A percentile compares a stretch with the other conserved stretches of the same genome.
phyloP scores from a whole-genome alignment of 2,329 filamentous ascomycete genomes.

The Stenocarpella maydis region DNA sequence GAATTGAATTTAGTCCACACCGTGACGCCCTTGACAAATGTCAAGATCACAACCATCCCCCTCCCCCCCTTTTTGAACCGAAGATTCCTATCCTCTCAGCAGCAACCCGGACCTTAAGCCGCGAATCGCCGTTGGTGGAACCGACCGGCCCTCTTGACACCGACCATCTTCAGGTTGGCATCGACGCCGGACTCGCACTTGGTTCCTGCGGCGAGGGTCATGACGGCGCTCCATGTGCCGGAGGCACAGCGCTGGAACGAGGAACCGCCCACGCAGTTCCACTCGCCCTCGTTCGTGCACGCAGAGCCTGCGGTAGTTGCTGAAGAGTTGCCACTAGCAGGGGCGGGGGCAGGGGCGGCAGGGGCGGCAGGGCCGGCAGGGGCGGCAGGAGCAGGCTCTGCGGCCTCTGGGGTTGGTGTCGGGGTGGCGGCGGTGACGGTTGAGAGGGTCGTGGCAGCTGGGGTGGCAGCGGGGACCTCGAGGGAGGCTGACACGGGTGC shows the following conservation, averaged over 20 bases:
- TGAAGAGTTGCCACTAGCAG: not conserved
- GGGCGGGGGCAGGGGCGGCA: conserved; percentile 37
- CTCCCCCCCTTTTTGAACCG: not conserved
- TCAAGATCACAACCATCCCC: conserved; percentile 3
- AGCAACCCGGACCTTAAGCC: not conserved
- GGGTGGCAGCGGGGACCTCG: conserved; percentile 27
- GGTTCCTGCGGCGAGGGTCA: conserved; percentile 62
- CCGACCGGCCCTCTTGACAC: not conserved
- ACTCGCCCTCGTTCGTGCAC: conserved; percentile 63
- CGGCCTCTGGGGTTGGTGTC: not conserved
- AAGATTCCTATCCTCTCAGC: not conserved
- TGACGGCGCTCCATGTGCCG: conserved; percentile 59
- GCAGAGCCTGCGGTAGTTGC: conserved; percentile 46
- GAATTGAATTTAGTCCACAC: conserved; percentile 18
- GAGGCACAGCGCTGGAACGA: conserved; percentile 70
- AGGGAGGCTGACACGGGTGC: conserved; percentile 26
- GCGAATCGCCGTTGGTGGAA: conserved; percentile 10
- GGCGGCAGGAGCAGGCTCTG: conserved; percentile 35
- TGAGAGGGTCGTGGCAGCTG: conserved; percentile 38
- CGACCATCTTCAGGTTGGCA: not conserved
- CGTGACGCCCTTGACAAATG: not conserved
- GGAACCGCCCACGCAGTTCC: conserved; percentile 64
- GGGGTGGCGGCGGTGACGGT: conserved; percentile 36
- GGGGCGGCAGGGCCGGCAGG: conserved; percentile 12
- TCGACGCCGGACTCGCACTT: conserved; percentile 47